These are phyloP conservation scores for Cryptosporidium ubiquitum DNA, from an alignment of 169 alveolate genomes.

Conservation along the genomic window DNA sequence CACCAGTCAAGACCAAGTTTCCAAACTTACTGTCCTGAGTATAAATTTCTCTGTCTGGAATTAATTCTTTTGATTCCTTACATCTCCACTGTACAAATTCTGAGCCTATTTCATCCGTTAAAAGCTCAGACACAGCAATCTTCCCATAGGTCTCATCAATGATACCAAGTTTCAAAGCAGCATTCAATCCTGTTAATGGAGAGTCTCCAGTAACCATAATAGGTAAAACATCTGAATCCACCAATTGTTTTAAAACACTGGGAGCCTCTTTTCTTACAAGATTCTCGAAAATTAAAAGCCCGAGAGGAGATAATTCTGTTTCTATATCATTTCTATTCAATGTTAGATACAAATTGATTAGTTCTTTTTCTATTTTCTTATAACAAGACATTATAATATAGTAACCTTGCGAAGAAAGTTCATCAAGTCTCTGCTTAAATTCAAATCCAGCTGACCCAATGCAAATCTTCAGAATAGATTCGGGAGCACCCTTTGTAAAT, in stretches of 20 bases:
- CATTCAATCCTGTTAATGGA: constrained; percentile 45
- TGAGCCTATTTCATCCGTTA: not conserved
- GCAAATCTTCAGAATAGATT: constrained; percentile 12
- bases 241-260: not conserved
- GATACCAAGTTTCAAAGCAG: constrained; percentile 44
- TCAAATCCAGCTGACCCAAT: not conserved
- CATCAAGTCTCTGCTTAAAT: constrained; percentile 24
- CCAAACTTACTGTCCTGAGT: not conserved
- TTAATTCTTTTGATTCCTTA: not conserved
- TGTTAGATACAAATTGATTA: not conserved
- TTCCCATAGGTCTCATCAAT: not conserved
- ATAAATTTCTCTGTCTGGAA: constrained; percentile 23
- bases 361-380: constrained; percentile 6
- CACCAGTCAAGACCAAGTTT: constrained; percentile 54
- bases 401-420: constrained; percentile 53
- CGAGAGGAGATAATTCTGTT: constrained; percentile 36
- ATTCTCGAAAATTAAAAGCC: constrained; percentile 43
- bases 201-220: constrained; percentile 68
- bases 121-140: constrained; percentile 43
- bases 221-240: constrained; percentile 30
- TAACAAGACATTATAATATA: constrained; percentile 25
- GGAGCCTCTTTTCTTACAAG: constrained; percentile 45
- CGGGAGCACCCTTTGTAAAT: constrained; percentile 73
- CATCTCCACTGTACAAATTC: constrained; percentile 40
- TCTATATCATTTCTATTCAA: constrained; percentile 45